Conservation (phyloP, 1,284 basidiomycete genomes). For the Caloboletus firmus region DNA sequence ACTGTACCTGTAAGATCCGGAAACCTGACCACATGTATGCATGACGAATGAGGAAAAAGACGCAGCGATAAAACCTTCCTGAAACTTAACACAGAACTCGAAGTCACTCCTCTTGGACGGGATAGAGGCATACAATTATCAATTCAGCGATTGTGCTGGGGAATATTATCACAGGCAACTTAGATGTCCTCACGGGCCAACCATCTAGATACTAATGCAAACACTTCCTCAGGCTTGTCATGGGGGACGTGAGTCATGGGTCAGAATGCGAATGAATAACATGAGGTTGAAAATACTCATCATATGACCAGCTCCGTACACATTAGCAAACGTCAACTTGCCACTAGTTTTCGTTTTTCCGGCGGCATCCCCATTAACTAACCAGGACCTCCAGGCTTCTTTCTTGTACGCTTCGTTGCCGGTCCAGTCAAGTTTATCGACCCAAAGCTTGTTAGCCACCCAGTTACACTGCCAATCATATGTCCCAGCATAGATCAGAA, state of each 20-base stretch:
- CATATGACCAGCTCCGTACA: slow-evolving; percentile 70
- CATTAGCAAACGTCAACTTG: slow-evolving; percentile 65
- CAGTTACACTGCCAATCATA: slow-evolving; percentile 82
- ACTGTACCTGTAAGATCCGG: background rate
- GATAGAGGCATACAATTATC: background rate
- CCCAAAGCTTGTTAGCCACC: slow-evolving; percentile 74
- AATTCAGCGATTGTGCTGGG: background rate
- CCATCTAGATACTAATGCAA: slow-evolving; percentile 62
- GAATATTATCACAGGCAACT: slow-evolving; percentile 7
- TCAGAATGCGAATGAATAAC: slow-evolving; percentile 13
- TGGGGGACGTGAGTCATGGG: slow-evolving; percentile 51
- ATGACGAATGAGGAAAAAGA: background rate
- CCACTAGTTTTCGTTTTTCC: slow-evolving; percentile 65
- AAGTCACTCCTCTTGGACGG: background rate
- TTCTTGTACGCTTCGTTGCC: slow-evolving; percentile 53
- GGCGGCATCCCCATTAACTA: slow-evolving; percentile 49
- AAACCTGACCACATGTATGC: background rate
- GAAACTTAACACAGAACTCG: background rate
- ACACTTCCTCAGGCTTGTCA: slow-evolving; percentile 63
- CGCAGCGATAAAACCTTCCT: background rate
- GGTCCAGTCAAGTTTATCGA: slow-evolving; percentile 72
- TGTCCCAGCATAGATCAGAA: slow-evolving; percentile 78
- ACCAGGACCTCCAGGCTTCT: slow-evolving; percentile 60
- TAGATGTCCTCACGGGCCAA: slow-evolving; percentile 45
- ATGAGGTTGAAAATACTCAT: slow-evolving; percentile 43